Conservation (phyloP, 495 filamentous ascomycete genomes). For the Penicillium steckii region DNA sequence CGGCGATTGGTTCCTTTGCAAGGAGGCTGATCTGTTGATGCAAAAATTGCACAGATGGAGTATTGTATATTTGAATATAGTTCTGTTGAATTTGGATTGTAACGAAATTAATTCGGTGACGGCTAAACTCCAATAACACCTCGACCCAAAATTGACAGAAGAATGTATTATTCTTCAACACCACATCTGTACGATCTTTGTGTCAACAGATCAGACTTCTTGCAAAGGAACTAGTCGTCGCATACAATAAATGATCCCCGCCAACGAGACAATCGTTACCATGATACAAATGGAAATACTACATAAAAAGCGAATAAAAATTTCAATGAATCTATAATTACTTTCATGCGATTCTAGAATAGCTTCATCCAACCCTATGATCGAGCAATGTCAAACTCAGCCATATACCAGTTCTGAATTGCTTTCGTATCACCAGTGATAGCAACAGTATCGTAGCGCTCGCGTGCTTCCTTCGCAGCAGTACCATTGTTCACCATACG, state of each 20-base stretch:
- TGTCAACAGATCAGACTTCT: too few relatives aligned
- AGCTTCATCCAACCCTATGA: slow-evolving; percentile 16
- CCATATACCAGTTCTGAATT: slow-evolving; percentile 36
- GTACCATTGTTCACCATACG: slow-evolving; percentile 31
- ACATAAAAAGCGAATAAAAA: background rate
- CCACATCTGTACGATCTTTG: too few relatives aligned
- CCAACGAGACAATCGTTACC: slow-evolving; percentile 16
- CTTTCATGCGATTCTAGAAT: background rate
- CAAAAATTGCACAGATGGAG: too few relatives aligned
- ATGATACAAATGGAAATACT: slow-evolving; percentile 33
- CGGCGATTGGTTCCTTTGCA: too few relatives aligned
- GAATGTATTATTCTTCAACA: too few relatives aligned
- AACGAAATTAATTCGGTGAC: too few relatives aligned
- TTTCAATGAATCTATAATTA: background rate
- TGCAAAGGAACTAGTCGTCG: too few relatives aligned
- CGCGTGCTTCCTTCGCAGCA: slow-evolving; percentile 22
- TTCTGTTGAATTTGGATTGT: too few relatives aligned
- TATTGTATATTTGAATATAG: too few relatives aligned
- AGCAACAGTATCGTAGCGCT: slow-evolving; percentile 31
- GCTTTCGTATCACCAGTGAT: slow-evolving; percentile 35
- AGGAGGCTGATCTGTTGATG: too few relatives aligned
- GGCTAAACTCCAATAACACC: too few relatives aligned
- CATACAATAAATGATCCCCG: background rate
- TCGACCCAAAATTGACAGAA: too few relatives aligned
- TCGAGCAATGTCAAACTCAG: slow-evolving; percentile 32